Evolutionary conservation across 2,329 filamentous ascomycete genomes (phyloP).

Genomic region (Ophiocordyceps australis): DNA sequence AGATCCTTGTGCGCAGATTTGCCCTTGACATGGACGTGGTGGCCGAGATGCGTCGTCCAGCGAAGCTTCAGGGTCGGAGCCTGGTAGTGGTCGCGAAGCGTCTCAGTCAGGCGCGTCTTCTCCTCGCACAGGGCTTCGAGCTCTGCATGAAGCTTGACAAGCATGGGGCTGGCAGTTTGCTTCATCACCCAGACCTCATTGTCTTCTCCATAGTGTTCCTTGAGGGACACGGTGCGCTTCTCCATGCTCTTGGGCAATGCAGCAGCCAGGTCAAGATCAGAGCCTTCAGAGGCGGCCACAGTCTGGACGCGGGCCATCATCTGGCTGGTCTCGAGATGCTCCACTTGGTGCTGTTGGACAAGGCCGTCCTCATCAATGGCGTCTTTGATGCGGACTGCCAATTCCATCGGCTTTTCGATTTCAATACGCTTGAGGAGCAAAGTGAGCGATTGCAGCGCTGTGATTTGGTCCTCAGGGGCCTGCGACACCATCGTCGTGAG

Average conservation of each 20-base stretch:
- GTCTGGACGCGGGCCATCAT: constrained; percentile 59
- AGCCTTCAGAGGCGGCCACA: constrained; percentile 48
- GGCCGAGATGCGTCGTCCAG: constrained; percentile 74
- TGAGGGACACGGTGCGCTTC: constrained; percentile 25
- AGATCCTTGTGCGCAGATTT: constrained; percentile 42
- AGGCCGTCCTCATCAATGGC: constrained; percentile 90
- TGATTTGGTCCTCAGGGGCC: constrained; percentile 2
- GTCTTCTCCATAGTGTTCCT: constrained; percentile 41
- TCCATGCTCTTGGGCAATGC: constrained; percentile 34
- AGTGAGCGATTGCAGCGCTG: constrained; percentile 20
- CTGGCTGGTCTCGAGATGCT: constrained; percentile 52
- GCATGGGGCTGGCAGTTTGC: constrained; percentile 43
- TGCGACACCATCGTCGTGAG: constrained; percentile 11
- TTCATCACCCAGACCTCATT: constrained; percentile 48
- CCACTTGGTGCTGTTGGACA: constrained; percentile 58
- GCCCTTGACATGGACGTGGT: constrained; percentile 80
- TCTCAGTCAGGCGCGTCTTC: constrained; percentile 40
- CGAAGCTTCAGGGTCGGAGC: constrained; percentile 56
- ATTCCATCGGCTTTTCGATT: constrained; percentile 44
- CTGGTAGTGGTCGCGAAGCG: constrained; percentile 41
- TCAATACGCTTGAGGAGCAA: constrained; percentile 38
- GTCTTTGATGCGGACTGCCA: constrained; percentile 53
- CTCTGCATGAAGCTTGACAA: constrained; percentile 49
- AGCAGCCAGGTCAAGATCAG: constrained; percentile 33
- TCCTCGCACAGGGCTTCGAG: constrained; percentile 41